A percentile compares a stretch with the other conserved stretches of the same genome.
Evolutionary conservation across 768 basidiomycete species (phyloP).

Genomic region (Tricholoma hemisulphureum): DNA sequence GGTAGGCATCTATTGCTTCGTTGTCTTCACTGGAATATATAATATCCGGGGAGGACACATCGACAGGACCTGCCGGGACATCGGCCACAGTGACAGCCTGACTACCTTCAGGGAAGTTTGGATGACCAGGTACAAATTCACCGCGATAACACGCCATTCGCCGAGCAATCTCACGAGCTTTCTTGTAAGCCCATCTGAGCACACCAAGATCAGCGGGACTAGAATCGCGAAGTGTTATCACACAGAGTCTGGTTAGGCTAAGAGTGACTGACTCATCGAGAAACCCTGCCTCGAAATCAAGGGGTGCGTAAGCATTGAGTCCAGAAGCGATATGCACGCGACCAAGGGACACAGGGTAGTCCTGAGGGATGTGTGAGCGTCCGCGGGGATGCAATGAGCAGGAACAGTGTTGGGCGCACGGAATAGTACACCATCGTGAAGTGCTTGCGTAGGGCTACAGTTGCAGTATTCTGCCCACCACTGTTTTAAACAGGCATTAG

Average conservation of each 20-base stretch:
- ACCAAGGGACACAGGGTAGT: no score
- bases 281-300: slow-evolving; percentile 43
- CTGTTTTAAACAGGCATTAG: background rate
- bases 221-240: no score
- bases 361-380: slow-evolving; percentile 25
- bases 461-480: slow-evolving; percentile 16
- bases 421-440: slow-evolving; percentile 19
- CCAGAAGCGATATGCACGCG: slow-evolving; percentile 47
- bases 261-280: slow-evolving; percentile 45
- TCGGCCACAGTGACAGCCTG: slow-evolving; percentile 23
- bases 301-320: slow-evolving; percentile 44
- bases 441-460: slow-evolving; percentile 24
- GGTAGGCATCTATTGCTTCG: slow-evolving; percentile 40
- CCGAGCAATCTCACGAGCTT: no score
- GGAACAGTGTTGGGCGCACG: slow-evolving; percentile 18
- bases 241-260: background rate
- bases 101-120: slow-evolving; percentile 35
- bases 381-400: no score
- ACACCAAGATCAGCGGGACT: slow-evolving; percentile 44
- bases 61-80: slow-evolving; percentile 31
- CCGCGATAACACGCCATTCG: slow-evolving; percentile 49
- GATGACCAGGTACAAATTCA: slow-evolving; percentile 34
- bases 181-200: slow-evolving; percentile 50
- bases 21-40: slow-evolving; percentile 42
- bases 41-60: slow-evolving; percentile 34